Percentiles rank a stretch among this genome's conserved stretches.
Evolutionary conservation across 1,284 basidiomycete genomes (phyloP).

Genomic region (Trametes hirsuta): DNA sequence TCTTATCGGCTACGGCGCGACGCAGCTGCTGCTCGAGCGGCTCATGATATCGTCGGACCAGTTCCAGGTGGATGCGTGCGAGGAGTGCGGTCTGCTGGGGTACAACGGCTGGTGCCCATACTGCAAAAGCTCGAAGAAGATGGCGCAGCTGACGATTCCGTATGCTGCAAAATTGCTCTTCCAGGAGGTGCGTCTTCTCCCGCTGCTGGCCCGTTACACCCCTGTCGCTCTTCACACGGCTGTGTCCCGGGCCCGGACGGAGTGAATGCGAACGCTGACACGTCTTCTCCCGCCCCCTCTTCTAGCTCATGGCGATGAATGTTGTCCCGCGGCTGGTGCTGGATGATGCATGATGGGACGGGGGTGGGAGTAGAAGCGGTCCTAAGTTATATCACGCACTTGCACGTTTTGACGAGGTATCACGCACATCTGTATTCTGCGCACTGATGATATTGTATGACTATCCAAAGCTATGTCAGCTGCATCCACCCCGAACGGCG

Average conservation of each 20-base stretch:
- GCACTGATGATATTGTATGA: slow-evolving; percentile 13
- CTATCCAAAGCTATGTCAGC: slow-evolving; percentile 5
- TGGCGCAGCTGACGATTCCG: slow-evolving; percentile 96
- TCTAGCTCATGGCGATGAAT: slow-evolving; percentile 92
- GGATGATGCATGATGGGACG: slow-evolving; percentile 66
- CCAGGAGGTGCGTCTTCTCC: slow-evolving; percentile 78
- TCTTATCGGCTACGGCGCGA: slow-evolving; percentile 94
- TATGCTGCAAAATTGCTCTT: slow-evolving; percentile 98
- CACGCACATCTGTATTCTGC: slow-evolving; percentile 14
- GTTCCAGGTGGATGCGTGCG: slow-evolving; percentile 96
- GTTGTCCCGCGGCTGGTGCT: slow-evolving; percentile 85
- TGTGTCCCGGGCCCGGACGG: background rate
- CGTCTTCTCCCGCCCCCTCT: slow-evolving; percentile 8
- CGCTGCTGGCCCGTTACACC: background rate
- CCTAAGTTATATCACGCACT: slow-evolving; percentile 17
- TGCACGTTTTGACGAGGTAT: slow-evolving; percentile 19
- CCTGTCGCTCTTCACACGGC: background rate
- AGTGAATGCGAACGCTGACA: background rate
- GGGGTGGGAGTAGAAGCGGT: slow-evolving; percentile 9
- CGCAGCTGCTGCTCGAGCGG: slow-evolving; percentile 93
- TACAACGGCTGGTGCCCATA: slow-evolving; percentile 97
- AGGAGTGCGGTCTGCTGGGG: slow-evolving; percentile 94
- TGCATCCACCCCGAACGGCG: background rate
- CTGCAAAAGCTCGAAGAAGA: slow-evolving; percentile 95
- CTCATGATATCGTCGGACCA: slow-evolving; percentile 98